Base-by-base conservation (phyloP, 1,284 basidiomycete genomes). In the Microbotryum scabiosae region DNA sequence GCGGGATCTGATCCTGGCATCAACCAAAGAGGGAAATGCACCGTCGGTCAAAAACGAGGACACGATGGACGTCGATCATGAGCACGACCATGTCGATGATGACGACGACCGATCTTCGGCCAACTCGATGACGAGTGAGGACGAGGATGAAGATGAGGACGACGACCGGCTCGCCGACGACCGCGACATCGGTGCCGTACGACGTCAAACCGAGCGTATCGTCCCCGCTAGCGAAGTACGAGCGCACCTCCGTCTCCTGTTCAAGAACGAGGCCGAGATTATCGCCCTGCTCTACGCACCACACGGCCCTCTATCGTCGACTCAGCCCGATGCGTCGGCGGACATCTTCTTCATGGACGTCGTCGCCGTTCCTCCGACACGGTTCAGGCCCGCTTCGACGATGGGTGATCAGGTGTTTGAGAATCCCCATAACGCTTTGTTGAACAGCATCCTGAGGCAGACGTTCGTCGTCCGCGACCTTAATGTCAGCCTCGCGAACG, bases 301-400 rank as follows among this genome's bases (percentile, higher is more conserved):
- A 54, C 94, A 97, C 73, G 93, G 93, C 23, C 84, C 86, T 2
- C 88, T 90, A 71, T 82, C 87, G 26, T 58, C 59, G 21, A 56
- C 36, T 74, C 20, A 49, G 87, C 88, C 60, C 10, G 36, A 52
- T 32, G 66, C 66, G 28, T 88, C 85, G 49, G 87, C 91, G 51
- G 93, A 96, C 74, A 91, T 97, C 82, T 98, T 98, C 77, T 99
- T 99, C 80, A 80, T 98, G 79, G 89, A 94, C 45, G 91, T 89
- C 57, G 75, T 99, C 36, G 84, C 90, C 32, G 88, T 98, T 43
- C 83, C 93, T 25, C 96, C 96, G 25, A 96, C 91, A 9, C 87
- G 94, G 49, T 99, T 97, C 80, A 85, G 96, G 50, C 96, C 96
- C 1, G 88, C 96, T 3, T 84, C 90, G 18, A 87, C 86, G 72